A percentile compares a stretch with the other conserved stretches of the same genome.
These are phyloP conservation scores for Alternaria sp. DNA, from an alignment of 2,329 filamentous ascomycete species.

Conservation along the genomic window DNA sequence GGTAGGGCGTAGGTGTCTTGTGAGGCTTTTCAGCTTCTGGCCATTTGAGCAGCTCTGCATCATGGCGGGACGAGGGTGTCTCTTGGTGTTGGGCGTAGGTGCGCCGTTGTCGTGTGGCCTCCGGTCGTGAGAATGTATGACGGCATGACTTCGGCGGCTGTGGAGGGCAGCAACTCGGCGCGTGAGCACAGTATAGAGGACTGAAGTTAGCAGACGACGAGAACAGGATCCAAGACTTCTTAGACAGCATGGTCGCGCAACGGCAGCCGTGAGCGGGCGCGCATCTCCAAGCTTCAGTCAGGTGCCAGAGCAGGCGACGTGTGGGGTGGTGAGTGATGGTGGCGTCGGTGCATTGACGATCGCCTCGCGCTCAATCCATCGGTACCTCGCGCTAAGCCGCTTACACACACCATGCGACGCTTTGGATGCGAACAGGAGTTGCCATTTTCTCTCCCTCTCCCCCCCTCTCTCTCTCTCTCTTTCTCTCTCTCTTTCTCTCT, in stretches of 20 bases:
- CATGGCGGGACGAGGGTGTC: constrained; percentile 22
- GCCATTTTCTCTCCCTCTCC: neutral
- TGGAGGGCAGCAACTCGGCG: constrained; percentile 35
- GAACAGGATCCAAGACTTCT: constrained; percentile 31
- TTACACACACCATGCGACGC: constrained; percentile 1
- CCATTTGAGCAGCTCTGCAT: constrained; percentile 43
- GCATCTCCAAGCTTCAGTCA: constrained; percentile 31
- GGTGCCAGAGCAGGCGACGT: constrained; percentile 11
- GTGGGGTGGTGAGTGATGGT: constrained; percentile 20
- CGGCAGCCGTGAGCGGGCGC: constrained; percentile 27
- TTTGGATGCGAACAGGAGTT: neutral
- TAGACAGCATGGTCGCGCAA: constrained; percentile 51
- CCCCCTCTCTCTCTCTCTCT: neutral
- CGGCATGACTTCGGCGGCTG: constrained; percentile 50
- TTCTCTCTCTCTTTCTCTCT: neutral
- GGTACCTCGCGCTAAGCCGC: constrained; percentile 9
- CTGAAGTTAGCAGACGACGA: constrained; percentile 31
- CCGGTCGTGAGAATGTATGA: constrained; percentile 43
- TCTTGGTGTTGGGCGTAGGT: constrained; percentile 43
- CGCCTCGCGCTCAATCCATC: neutral
- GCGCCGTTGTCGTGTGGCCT: constrained; percentile 24
- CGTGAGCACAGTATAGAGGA: constrained; percentile 28
- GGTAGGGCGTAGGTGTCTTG: constrained; percentile 79
- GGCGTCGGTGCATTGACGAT: constrained; percentile 9
- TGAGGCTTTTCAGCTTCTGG: constrained; percentile 49